Evolutionary conservation across 768 basidiomycete genomes (phyloP), one percentile per base, ranked within the genome.

Genomic region (Gymnopilus dilepis): DNA sequence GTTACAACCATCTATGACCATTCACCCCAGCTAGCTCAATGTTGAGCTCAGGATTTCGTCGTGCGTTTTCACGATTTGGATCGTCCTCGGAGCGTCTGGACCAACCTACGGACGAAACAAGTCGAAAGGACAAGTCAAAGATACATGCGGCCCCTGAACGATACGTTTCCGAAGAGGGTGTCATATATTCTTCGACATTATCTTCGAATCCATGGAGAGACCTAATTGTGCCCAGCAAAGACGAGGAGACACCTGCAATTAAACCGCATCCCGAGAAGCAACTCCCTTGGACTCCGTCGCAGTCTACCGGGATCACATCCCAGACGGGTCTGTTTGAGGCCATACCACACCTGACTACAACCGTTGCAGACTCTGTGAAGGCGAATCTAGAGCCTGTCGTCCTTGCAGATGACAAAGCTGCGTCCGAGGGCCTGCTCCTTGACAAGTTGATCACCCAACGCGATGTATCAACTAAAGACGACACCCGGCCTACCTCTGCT

Each of bases 21-120:
- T 38, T 38, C 52, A 22, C 9, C 7, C 31, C 52, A 38, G 52
- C 52, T 34, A 53, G 26, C 33, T 22, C 52, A 17, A 53, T 53
- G 52, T 37, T 53, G 33, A 30, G 34, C 52, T 37, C 52, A 53
- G 37, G 52, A 37, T 38, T 53, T 53, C 52, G 52, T 24, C 31
- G 37, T 13, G 52, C 52, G 24, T 26, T 53, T 24, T 34, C 52
- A 6, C 52, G 52, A 12, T 37, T 37, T 53, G 37, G 33, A 13
- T 53, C 52, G 12, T 53, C 52, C 24, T 34, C 52, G 30, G 52
- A 53, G 13, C 31, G 21, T 53, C 13, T 38, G 8, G 52, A 53
- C 24, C 37, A 34, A 13, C 33, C 50, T 31, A 53, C 52, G 24
- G 52, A 53, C 19, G 52, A 38, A 8, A 19, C 34, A 30, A 34